Evolutionary conservation across 1,284 basidiomycete species (phyloP).

Genomic region (Butyriboletus appendiculatus): DNA sequence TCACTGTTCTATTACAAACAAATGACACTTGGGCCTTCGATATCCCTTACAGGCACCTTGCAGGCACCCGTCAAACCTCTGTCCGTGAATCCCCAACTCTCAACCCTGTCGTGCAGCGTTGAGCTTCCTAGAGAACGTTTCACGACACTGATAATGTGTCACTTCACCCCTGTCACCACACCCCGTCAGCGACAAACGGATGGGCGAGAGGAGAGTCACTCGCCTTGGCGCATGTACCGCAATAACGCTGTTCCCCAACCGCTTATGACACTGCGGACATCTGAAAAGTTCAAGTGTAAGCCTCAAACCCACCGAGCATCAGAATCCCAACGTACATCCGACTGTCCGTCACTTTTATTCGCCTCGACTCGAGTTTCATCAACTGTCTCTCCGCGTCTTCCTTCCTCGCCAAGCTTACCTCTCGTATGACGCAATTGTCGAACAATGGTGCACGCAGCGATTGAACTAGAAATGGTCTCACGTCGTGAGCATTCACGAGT

Average conservation of each 20-base stretch:
- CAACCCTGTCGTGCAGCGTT: slow-evolving; percentile 34
- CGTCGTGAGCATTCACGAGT: slow-evolving; percentile 77
- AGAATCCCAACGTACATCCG: slow-evolving; percentile 65
- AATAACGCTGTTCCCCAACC: slow-evolving; percentile 92
- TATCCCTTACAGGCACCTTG: too few relatives aligned
- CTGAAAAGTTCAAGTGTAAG: slow-evolving; percentile 41
- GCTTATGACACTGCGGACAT: slow-evolving; percentile 95
- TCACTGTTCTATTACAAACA: too few relatives aligned
- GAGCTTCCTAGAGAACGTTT: slow-evolving; percentile 68
- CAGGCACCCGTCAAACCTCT: neutral
- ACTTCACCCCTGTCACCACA: slow-evolving; percentile 76
- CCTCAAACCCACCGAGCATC: neutral
- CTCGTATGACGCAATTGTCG: slow-evolving; percentile 66
- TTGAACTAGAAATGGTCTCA: slow-evolving; percentile 78
- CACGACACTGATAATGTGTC: slow-evolving; percentile 92
- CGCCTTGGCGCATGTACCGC: slow-evolving; percentile 88
- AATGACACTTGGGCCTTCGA: too few relatives aligned
- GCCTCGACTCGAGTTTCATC: slow-evolving; percentile 74
- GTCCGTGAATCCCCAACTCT: neutral
- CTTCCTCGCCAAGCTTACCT: slow-evolving; percentile 68
- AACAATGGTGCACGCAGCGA: slow-evolving; percentile 70
- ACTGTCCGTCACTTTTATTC: slow-evolving; percentile 91
- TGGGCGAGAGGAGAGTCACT: slow-evolving; percentile 14
- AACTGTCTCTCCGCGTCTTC: slow-evolving; percentile 74
- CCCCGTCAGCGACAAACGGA: neutral